phyloP scores from a whole-genome alignment of 2,329 filamentous ascomycete species.

The Aspergillus fijiensis region DNA sequence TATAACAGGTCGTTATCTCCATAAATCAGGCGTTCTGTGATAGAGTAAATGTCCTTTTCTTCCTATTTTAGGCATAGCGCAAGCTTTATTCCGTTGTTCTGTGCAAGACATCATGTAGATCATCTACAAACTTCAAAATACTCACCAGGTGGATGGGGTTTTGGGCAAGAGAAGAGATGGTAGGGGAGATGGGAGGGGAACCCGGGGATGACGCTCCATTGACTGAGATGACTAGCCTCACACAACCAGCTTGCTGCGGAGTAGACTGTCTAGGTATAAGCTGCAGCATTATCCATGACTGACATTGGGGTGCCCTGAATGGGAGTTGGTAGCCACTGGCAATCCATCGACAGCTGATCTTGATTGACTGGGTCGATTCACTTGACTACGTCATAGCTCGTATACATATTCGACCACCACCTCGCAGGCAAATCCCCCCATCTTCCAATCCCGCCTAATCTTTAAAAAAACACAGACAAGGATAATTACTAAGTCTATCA shows the following conservation, averaged over 20 bases:
- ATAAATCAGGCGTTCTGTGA: background rate
- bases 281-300: background rate
- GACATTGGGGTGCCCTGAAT: background rate
- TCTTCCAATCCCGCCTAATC: background rate
- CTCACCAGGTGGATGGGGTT: too few relatives aligned
- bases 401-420: background rate
- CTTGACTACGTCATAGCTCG: conserved; percentile 15
- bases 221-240: too few relatives aligned
- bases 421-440: background rate
- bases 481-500: too few relatives aligned
- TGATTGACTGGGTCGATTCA: background rate
- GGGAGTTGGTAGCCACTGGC: conserved; percentile 1
- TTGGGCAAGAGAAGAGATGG: too few relatives aligned
- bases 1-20: conserved; percentile 8
- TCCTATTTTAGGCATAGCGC: background rate
- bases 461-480: background rate
- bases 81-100: background rate
- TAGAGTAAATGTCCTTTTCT: background rate
- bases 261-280: background rate
- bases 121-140: too few relatives aligned
- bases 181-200: background rate
- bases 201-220: background rate
- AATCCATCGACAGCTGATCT: background rate
- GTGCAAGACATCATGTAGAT: too few relatives aligned
- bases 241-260: background rate